Conservation (phyloP, 768 basidiomycete species). For the Lactarius sanguifluus region DNA sequence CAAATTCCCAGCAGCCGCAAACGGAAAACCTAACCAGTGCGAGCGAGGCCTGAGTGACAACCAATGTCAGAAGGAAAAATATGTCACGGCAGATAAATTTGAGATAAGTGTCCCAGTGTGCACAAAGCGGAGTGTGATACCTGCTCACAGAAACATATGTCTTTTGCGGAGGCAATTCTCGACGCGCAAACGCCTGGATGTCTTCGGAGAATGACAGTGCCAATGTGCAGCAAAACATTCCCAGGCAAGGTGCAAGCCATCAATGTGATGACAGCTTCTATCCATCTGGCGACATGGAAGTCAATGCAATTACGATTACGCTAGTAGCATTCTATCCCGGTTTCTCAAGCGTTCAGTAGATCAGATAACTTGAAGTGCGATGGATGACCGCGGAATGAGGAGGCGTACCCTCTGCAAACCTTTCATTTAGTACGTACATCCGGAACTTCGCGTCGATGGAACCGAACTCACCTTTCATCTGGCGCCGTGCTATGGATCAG, state of each 20-base stretch:
- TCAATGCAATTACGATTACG: not conserved
- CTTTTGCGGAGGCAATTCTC: not conserved
- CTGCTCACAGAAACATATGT: not conserved
- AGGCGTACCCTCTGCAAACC: not conserved
- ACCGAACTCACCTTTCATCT: not conserved
- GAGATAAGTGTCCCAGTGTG: no score
- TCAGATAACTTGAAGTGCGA: not conserved
- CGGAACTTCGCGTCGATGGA: not conserved
- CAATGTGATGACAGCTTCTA: not conserved
- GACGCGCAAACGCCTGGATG: not conserved
- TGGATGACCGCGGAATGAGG: not conserved
- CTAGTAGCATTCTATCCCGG: not conserved
- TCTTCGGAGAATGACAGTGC: not conserved
- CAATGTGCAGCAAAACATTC: not conserved
- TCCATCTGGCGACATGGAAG: not conserved
- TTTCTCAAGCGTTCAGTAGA: not conserved
- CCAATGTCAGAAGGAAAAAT: not conserved
- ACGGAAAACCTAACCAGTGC: not conserved
- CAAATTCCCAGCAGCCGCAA: not conserved
- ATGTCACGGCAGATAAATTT: not conserved
- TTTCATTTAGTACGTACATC: conserved; percentile 4
- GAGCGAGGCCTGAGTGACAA: not conserved
- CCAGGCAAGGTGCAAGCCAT: not conserved
- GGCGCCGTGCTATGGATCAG: not conserved
- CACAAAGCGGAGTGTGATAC: not conserved